phyloP scores from a whole-genome alignment of 768 basidiomycete genomes.

The Tricholomella constricta region DNA sequence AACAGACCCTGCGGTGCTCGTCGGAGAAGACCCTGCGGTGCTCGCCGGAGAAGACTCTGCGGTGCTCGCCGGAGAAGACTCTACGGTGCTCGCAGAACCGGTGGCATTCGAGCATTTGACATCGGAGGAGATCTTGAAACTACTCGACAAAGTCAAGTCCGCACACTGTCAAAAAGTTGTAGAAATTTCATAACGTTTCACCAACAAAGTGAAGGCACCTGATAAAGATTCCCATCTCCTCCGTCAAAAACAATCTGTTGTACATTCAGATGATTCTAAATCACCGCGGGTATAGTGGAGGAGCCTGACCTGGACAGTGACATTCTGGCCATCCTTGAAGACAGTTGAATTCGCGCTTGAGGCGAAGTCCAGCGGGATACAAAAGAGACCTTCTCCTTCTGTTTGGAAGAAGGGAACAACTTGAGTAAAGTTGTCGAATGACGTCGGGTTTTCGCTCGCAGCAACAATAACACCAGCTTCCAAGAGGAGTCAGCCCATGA shows the following conservation, averaged over 20 bases:
- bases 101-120: constrained; percentile 39
- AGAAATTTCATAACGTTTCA: not conserved
- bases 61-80: no score
- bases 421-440: constrained; percentile 63
- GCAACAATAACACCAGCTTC: constrained; percentile 58
- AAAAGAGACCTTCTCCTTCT: constrained; percentile 53
- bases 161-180: constrained; percentile 56
- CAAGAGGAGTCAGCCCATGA: constrained; percentile 1
- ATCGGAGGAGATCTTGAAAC: constrained; percentile 48
- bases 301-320: constrained; percentile 60
- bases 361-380: constrained; percentile 66
- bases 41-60: no score
- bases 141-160: constrained; percentile 69
- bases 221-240: constrained; percentile 72
- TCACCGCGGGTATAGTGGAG: not conserved
- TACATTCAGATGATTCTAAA: not conserved
- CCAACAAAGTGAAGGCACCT: constrained; percentile 42
- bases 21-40: constrained; percentile 18
- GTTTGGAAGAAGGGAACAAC: constrained; percentile 52
- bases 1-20: constrained; percentile 15
- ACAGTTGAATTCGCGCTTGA: constrained; percentile 45
- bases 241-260: constrained; percentile 57
- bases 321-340: constrained; percentile 63
- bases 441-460: constrained; percentile 57
- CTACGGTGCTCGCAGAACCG: constrained; percentile 16